Evolutionary conservation across 495 filamentous ascomycete species (phyloP).

Genomic region (Schizothecium vesticola): DNA sequence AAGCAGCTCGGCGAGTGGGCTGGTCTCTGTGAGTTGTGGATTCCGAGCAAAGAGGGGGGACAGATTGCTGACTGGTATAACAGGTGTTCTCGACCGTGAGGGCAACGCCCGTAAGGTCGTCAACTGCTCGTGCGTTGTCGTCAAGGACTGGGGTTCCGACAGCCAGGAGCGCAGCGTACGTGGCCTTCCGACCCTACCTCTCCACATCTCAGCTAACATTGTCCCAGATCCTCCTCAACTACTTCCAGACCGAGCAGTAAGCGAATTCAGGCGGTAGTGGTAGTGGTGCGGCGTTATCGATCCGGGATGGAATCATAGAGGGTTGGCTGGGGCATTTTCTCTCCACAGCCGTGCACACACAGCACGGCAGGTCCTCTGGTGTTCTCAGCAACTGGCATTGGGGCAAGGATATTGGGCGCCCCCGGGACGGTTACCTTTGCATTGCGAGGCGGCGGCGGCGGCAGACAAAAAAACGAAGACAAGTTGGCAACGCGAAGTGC

Average conservation of each 20-base stretch:
- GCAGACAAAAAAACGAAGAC: slow-evolving; percentile 26
- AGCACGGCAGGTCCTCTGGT: slow-evolving; percentile 21
- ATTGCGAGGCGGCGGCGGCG: slow-evolving; percentile 23
- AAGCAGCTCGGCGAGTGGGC: slow-evolving; percentile 99
- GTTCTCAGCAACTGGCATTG: slow-evolving; percentile 35
- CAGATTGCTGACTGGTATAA: no score
- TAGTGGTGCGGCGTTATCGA: slow-evolving; percentile 13
- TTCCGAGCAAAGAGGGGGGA: no score
- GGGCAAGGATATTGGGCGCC: slow-evolving; percentile 23
- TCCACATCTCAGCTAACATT: not conserved
- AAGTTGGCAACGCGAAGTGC: not conserved
- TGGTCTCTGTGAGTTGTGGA: no score
- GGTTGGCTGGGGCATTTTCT: slow-evolving; percentile 25
- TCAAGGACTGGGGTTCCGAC: slow-evolving; percentile 99
- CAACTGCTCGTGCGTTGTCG: slow-evolving; percentile 99
- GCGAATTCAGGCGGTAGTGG: slow-evolving; percentile 2
- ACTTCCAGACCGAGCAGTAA: slow-evolving; percentile 87
- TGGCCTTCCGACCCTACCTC: not conserved
- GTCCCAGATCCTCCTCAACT: slow-evolving; percentile 89
- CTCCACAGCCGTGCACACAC: slow-evolving; percentile 14
- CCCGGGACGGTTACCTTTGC: slow-evolving; percentile 21
- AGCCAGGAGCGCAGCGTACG: slow-evolving; percentile 70
- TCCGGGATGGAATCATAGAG: slow-evolving; percentile 28
- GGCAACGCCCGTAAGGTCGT: slow-evolving; percentile 99
- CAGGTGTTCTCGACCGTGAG: slow-evolving; percentile 96